These are phyloP conservation scores for Leccinum variicolor DNA, from an alignment of 768 basidiomycete genomes.

Conservation along the genomic window DNA sequence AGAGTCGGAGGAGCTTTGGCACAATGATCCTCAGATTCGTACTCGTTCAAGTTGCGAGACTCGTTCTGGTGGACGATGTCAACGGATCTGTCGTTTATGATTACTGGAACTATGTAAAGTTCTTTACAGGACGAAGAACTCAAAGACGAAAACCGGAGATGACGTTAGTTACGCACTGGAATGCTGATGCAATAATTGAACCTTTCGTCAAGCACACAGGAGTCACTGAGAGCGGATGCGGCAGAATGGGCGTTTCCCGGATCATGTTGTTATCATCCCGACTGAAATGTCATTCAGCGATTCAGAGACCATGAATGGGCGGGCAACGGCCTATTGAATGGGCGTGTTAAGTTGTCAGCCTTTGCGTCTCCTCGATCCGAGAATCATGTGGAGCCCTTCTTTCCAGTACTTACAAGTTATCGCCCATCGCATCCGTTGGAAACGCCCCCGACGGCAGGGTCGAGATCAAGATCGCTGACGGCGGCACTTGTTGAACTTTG, in stretches of 20 bases:
- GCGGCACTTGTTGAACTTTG: slow-evolving; percentile 44
- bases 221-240: no score
- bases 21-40: no score
- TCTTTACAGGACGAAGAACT: no score
- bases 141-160: no score
- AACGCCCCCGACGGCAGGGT: slow-evolving; percentile 31
- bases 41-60: no score
- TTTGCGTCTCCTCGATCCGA: slow-evolving; percentile 54
- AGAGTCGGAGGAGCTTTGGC: no score
- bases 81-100: no score
- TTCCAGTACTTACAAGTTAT: slow-evolving; percentile 55
- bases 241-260: slow-evolving; percentile 32
- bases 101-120: no score
- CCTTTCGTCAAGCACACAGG: no score
- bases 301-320: slow-evolving; percentile 78
- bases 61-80: no score
- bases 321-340: slow-evolving; percentile 49
- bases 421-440: slow-evolving; percentile 48
- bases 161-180: no score
- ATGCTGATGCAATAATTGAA: no score
- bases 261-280: slow-evolving; percentile 44
- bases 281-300: slow-evolving; percentile 77
- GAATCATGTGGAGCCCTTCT: slow-evolving; percentile 51
- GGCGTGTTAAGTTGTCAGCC: slow-evolving; percentile 71
- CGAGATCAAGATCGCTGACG: slow-evolving; percentile 44